These are phyloP conservation scores for Eucalyptus camaldulensis DNA, from an alignment of 345 rosid genomes.

Conservation along the genomic window DNA sequence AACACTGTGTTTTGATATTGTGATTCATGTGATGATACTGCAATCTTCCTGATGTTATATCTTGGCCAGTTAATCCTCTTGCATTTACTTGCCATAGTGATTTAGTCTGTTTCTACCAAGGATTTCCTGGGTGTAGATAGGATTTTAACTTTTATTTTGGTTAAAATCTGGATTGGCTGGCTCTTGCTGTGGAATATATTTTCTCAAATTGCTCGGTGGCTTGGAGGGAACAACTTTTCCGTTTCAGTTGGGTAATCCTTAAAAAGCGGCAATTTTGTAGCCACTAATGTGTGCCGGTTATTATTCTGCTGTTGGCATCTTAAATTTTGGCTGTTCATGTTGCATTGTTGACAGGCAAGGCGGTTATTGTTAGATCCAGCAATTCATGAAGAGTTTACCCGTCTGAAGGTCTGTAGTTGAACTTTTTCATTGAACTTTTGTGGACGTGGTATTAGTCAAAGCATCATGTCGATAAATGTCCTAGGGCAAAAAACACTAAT, in stretches of 20 bases:
- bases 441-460: background rate
- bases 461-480: background rate
- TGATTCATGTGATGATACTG: background rate
- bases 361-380: constrained; percentile 92
- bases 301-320: background rate
- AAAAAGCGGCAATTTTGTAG: background rate
- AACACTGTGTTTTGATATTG: background rate
- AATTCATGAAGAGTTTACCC: constrained; percentile 89
- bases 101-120: background rate
- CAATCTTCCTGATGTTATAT: background rate
- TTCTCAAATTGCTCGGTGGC: background rate
- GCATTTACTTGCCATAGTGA: background rate
- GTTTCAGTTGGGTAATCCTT: background rate
- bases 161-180: background rate
- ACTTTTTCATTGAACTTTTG: constrained; percentile 4
- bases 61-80: background rate
- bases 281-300: background rate
- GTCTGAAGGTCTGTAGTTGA: constrained; percentile 40
- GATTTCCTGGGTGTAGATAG: background rate
- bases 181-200: background rate
- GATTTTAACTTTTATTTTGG: background rate
- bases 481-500: background rate
- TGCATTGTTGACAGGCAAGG: constrained; percentile 58
- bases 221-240: background rate
- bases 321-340: background rate